Evolutionary conservation across 129 eudicot genomes (phyloP).

Genomic region (Tagetes erecta): DNA sequence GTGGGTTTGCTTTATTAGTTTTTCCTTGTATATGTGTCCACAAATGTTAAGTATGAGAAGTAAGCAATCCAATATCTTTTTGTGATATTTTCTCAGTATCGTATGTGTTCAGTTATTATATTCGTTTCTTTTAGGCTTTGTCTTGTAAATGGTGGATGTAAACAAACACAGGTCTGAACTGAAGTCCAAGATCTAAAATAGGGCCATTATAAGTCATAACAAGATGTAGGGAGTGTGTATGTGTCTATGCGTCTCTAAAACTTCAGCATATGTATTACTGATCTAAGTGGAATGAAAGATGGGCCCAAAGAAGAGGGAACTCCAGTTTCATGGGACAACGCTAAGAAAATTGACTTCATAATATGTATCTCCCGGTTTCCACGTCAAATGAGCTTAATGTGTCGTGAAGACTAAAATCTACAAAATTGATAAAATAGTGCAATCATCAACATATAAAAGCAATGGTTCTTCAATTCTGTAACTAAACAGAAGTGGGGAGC

Average conservation of each 20-base stretch:
- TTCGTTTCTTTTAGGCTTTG: slow-evolving; percentile 6
- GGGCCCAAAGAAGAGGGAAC: background rate
- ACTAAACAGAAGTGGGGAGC: background rate
- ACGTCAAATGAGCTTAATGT: background rate
- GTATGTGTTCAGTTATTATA: background rate
- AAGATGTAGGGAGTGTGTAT: background rate
- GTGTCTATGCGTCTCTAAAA: background rate
- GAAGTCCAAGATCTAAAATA: background rate
- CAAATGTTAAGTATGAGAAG: background rate
- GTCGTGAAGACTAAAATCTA: background rate
- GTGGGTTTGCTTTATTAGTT: background rate
- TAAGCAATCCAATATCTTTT: background rate
- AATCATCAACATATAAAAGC: background rate
- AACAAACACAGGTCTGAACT: background rate
- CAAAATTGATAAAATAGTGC: background rate
- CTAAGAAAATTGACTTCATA: slow-evolving; percentile 1
- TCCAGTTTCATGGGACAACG: slow-evolving; percentile 2
- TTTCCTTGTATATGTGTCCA: background rate
- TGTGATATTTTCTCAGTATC: slow-evolving; percentile 2
- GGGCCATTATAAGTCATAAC: background rate
- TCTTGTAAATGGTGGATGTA: background rate
- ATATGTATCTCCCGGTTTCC: background rate
- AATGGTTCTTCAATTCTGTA: background rate
- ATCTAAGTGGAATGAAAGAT: background rate
- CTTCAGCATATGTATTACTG: background rate